These are phyloP conservation scores for Phialemonium atrogriseum DNA, from an alignment of 2,329 filamentous ascomycete species.

Conservation along the genomic window DNA sequence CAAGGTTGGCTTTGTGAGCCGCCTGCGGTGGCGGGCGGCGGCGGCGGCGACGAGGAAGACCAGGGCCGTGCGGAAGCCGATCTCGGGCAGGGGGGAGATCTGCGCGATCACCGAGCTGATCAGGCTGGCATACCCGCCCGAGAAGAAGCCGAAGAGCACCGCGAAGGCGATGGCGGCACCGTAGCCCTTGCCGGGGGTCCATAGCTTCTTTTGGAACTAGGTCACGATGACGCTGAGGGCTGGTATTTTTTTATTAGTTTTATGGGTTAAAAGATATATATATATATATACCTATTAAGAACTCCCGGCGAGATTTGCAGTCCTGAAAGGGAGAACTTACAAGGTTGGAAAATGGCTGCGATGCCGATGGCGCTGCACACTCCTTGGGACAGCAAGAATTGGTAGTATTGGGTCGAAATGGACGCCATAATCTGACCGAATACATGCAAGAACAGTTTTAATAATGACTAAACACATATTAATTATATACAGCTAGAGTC, in stretches of 20 bases:
- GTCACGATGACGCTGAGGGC: constrained; percentile 36
- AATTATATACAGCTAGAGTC: no score
- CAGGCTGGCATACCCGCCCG: constrained; percentile 35
- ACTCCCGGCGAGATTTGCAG: no score
- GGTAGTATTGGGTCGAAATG: constrained; percentile 35
- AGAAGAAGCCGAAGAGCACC: constrained; percentile 32
- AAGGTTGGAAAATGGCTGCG: constrained; percentile 32
- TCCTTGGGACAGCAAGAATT: constrained; percentile 34
- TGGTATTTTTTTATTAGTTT: no score
- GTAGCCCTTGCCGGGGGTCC: constrained; percentile 25
- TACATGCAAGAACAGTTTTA: constrained; percentile 47
- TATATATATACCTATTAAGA: no score
- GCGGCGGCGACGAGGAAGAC: constrained; percentile 43
- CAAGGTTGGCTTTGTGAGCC: constrained; percentile 20
- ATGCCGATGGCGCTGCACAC: constrained; percentile 33
- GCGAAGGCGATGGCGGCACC: constrained; percentile 27
- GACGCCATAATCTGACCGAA: constrained; percentile 59
- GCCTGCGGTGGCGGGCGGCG: constrained; percentile 28
- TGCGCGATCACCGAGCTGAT: constrained; percentile 33
- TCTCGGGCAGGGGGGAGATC: constrained; percentile 44
- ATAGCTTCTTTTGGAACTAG: constrained; percentile 32
- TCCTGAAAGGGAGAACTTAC: no score
- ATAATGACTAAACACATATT: no score
- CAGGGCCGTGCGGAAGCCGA: constrained; percentile 45
- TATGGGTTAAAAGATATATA: no score